Evolutionary conservation across 352 stramenopile genomes (phyloP), one percentile per base, ranked within the genome.

Genomic region (Globisporangium solare): DNA sequence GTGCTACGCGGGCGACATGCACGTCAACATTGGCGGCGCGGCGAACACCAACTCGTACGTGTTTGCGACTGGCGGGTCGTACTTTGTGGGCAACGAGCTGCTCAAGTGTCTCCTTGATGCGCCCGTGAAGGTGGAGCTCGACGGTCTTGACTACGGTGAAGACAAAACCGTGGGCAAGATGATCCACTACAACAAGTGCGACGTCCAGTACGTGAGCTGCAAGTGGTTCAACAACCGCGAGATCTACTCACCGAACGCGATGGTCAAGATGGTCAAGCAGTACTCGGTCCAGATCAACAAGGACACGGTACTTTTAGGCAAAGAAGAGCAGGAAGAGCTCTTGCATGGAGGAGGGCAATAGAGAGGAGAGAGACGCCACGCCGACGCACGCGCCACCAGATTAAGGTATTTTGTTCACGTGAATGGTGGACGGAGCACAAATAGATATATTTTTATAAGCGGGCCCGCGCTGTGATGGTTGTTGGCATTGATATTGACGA

Each of bases 201-300:
- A 78, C 24, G 80, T 86, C 32, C 74, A 90, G 71, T 88, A 88
- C 61, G 78, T 90, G 61, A 90, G 78, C 67, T 90, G 80, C 73
- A 90, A 90, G 68, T 90, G 80, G 80, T 88, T 90, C 65, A 90
- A 90, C 66, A 90, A 90, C 63, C 76, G 85, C 49, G 80, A 90
- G 55, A 73, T 90, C 50, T 88, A 85, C 58, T 86, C 71, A 39
- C 74, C 77, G 6, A 82, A 87, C 53, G 74, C 71, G 22, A 61
- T 87, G 47, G 71, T 90, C 27, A 82, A 77, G 60, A 88, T 88
- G 77, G 79, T 61, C 54, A 90, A 90, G 63, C 70, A 72, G 35
- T 65, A 68, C 66, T 76, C 80, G 51, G 58, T 78, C 40, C 55
- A 74, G 57, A 87, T 90, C 51, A 68, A 61, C 6, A 66, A 80